These are phyloP conservation scores for Solanum commersonii DNA, from an alignment of 257 asterid genomes.

Conservation along the genomic window DNA sequence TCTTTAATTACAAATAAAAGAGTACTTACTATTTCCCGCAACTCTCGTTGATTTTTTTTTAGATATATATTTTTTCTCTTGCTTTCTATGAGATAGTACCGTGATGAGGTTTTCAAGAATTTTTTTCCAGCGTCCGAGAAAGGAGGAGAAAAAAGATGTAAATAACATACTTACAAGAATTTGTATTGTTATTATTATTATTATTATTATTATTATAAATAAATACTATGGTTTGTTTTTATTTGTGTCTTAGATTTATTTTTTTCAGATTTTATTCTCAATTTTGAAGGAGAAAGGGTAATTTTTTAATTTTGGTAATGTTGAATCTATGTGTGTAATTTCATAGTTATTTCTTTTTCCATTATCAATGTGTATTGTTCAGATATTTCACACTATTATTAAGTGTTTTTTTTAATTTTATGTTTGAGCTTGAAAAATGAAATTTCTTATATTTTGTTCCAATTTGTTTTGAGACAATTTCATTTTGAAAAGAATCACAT, in stretches of 20 bases:
- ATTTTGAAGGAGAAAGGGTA: background rate
- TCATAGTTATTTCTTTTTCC: background rate
- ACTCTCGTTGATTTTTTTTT: background rate
- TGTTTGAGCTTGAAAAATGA: background rate
- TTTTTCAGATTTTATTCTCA: background rate
- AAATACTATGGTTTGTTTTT: background rate
- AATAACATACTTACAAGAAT: background rate
- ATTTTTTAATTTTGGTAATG: background rate
- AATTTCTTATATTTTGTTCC: background rate
- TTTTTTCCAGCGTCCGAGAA: conserved; percentile 57
- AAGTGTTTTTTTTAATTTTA: no score
- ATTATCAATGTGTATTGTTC: background rate
- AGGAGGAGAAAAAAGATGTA: conserved; percentile 18
- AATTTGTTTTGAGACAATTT: background rate
- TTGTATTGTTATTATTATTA: background rate
- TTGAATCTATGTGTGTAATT: background rate
- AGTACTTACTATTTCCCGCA: background rate
- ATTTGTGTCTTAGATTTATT: background rate
- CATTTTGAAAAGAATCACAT: background rate
- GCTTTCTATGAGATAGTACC: conserved; percentile 54
- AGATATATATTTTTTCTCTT: conserved; percentile 7
- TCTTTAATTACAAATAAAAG: background rate
- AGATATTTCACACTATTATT: background rate
- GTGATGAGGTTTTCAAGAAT: conserved; percentile 10
- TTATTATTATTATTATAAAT: no score